phyloP scores from a whole-genome alignment of 2,329 filamentous ascomycete species.

The Fusarium lateritium region DNA sequence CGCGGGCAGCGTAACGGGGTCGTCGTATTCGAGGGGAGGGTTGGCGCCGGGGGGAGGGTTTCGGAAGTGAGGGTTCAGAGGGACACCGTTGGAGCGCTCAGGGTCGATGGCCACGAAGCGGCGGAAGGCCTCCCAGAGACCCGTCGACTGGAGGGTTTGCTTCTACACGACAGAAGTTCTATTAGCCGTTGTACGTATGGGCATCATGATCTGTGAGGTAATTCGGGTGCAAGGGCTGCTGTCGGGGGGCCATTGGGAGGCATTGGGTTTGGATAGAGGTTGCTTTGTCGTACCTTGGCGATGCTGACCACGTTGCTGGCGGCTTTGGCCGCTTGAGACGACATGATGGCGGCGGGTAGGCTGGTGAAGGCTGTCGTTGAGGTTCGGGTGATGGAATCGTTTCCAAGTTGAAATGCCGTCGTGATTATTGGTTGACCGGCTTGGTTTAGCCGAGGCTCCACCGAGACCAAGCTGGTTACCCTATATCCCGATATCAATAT shows the following conservation, averaged over 20 bases:
- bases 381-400: conserved; percentile 47
- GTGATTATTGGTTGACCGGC: conserved; percentile 47
- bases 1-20: conserved; percentile 71
- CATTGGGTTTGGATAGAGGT: conserved; percentile 23
- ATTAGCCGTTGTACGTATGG: conserved; percentile 25
- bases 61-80: conserved; percentile 93
- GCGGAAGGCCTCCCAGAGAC: conserved; percentile 89
- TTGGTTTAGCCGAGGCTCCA: conserved; percentile 49
- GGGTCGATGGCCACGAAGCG: conserved; percentile 85
- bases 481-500: conserved; percentile 8
- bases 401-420: conserved; percentile 51
- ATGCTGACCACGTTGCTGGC: conserved; percentile 69
- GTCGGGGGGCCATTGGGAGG: conserved; percentile 39
- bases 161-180: conserved; percentile 72
- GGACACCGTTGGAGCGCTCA: conserved; percentile 90
- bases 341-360: conserved; percentile 64
- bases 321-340: conserved; percentile 72
- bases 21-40: conserved; percentile 55
- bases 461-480: conserved; percentile 38
- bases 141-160: conserved; percentile 92
- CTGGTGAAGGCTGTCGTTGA: conserved; percentile 45
- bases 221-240: conserved; percentile 28
- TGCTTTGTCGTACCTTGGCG: conserved; percentile 65
- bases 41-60: conserved; percentile 75
- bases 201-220: conserved; percentile 34